Evolutionary conservation across 805 yeast species (phyloP), one percentile per base, ranked within the genome.

Genomic region (Wickerhamomyces alni): DNA sequence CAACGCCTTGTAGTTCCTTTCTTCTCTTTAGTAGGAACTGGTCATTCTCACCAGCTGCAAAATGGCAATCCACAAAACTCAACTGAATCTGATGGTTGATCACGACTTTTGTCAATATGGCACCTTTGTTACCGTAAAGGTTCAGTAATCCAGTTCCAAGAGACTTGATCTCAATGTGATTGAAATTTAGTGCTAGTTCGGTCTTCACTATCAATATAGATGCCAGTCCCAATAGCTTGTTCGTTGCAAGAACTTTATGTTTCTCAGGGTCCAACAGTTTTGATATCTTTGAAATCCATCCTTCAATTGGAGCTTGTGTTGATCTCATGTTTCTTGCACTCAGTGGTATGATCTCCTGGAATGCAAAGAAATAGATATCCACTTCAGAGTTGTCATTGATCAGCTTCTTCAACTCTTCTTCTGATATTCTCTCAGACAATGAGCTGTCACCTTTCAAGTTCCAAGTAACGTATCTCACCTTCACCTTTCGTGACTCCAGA

Each of bases 51-150:
- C 84, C 81, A 15, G 77, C 74, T 2, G 73, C 70, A 35, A 77
- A 60, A 53, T 77, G 84, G 50, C 77, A 66, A 46, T 78, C 74
- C 17, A 77, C 54, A 9, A 74, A 33, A 27, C 61, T 62, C 25
- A 69, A 40, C 10, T 55, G 44, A 13, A 51, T 41, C 17, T 68
- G 69, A 8, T 58, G 52, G 4, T 43, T 43, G 16, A 60, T 41
- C 27, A 54, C 56, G 44, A 78, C 66, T 19, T 60, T 58, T 17
- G 75, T 58, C 15, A 68, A 56, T 12, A 75, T 72, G 4, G 80
- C 78, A 3, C 84, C 84, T 49, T 77, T 77, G 56, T 77, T 77
- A 15, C 81, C 82, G 75, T 80, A 77, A 18, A 68, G 48, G 19
- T 76, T 70, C 37, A 77, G 51, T 30, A 76, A 66, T 0, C 83